phyloP scores from a whole-genome alignment of 1,139 yeast species.

The Yamadazyma sp. region DNA sequence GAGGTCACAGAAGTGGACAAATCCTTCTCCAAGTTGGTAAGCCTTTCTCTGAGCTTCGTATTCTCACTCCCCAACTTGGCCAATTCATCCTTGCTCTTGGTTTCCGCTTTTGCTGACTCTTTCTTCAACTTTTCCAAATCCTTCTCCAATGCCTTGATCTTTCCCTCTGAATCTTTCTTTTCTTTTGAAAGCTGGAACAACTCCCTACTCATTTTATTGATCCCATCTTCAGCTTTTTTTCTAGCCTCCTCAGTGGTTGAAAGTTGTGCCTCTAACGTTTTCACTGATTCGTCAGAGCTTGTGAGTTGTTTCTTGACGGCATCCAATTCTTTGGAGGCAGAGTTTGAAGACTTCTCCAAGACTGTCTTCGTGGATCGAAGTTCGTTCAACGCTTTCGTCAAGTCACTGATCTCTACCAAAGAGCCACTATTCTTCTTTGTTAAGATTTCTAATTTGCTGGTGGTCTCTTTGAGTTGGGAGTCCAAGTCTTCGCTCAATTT shows the following conservation, averaged over 20 bases:
- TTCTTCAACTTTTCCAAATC: constrained; percentile 28
- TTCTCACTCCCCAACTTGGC: constrained; percentile 23
- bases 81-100: constrained; percentile 25
- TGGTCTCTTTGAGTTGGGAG: constrained; percentile 12
- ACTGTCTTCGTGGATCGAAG: constrained; percentile 34
- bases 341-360: constrained; percentile 29
- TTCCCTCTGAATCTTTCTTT: constrained; percentile 52
- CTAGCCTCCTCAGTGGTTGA: constrained; percentile 44
- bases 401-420: constrained; percentile 33
- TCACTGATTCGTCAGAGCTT: constrained; percentile 24
- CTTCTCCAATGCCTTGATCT: constrained; percentile 40
- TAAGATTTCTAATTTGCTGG: constrained; percentile 23
- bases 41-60: constrained; percentile 18
- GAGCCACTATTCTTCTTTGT: constrained; percentile 21
- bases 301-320: constrained; percentile 25
- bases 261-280: constrained; percentile 28
- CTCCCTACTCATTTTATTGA: constrained; percentile 88
- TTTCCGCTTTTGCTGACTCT: constrained; percentile 21
- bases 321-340: constrained; percentile 30
- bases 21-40: constrained; percentile 17
- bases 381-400: constrained; percentile 32
- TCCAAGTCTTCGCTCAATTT: constrained; percentile 17
- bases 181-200: constrained; percentile 64
- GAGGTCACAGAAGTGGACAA: constrained; percentile 13
- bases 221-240: constrained; percentile 78